A percentile compares a stretch with the other conserved stretches of the same genome.
These are phyloP conservation scores for Terfezia claveryi DNA, from an alignment of 495 filamentous ascomycete species.

Conservation along the genomic window DNA sequence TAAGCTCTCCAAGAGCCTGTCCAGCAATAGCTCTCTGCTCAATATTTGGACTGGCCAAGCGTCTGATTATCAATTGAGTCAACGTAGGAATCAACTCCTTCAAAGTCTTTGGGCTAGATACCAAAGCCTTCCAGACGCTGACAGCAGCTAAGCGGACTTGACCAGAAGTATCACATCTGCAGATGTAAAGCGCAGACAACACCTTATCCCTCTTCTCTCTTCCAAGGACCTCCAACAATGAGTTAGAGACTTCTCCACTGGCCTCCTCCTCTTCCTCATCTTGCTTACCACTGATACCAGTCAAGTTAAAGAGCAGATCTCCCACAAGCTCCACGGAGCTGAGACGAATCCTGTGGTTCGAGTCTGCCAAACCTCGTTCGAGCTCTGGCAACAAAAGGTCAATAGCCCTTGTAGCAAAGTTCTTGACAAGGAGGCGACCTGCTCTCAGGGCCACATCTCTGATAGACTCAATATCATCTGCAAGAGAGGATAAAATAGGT, in stretches of 20 bases:
- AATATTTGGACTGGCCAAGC: slow-evolving; percentile 85
- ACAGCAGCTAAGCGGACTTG: slow-evolving; percentile 79
- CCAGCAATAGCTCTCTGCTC: slow-evolving; percentile 97
- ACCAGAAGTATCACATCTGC: slow-evolving; percentile 87
- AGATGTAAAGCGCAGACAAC: slow-evolving; percentile 85
- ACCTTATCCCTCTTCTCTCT: slow-evolving; percentile 92
- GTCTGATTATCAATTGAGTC: slow-evolving; percentile 79
- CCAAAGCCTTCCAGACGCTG: slow-evolving; percentile 87
- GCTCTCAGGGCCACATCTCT: slow-evolving; percentile 82
- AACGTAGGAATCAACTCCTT: slow-evolving; percentile 90
- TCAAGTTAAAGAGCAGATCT: slow-evolving; percentile 91
- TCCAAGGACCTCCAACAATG: slow-evolving; percentile 76
- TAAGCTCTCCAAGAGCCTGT: slow-evolving; percentile 86
- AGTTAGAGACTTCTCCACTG: slow-evolving; percentile 65
- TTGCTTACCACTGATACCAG: slow-evolving; percentile 67
- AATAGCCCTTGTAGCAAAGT: slow-evolving; percentile 84
- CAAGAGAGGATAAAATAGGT: slow-evolving; percentile 80
- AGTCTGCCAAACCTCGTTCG: slow-evolving; percentile 82
- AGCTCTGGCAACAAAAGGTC: slow-evolving; percentile 85
- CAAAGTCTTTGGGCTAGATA: slow-evolving; percentile 74
- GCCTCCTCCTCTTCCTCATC: slow-evolving; percentile 65
- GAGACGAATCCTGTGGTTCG: slow-evolving; percentile 87
- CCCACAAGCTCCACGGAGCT: slow-evolving; percentile 95
- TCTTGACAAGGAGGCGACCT: slow-evolving; percentile 86
- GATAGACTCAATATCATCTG: slow-evolving; percentile 87